Evolutionary conservation across 257 asterid genomes (phyloP).

Genomic region (Fraxinus quadrangulata): DNA sequence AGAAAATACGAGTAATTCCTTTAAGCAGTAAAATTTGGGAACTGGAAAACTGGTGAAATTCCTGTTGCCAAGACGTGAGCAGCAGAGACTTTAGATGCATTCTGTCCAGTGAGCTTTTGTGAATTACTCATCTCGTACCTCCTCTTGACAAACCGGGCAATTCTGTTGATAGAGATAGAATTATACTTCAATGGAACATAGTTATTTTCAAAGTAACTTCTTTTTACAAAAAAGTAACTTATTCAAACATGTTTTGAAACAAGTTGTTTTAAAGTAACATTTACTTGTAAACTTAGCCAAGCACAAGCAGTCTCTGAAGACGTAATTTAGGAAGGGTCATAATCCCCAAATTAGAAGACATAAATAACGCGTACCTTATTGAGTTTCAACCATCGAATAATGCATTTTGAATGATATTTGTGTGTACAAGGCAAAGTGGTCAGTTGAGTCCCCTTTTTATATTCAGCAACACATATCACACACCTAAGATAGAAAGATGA

Average conservation of each 20-base stretch:
- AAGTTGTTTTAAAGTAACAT: too few species aligned
- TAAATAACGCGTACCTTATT: conserved; percentile 51
- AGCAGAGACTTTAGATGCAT: background rate
- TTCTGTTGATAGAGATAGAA: conserved; percentile 44
- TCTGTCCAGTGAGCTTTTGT: conserved; percentile 3
- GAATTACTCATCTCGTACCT: conserved; percentile 62
- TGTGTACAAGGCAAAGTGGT: conserved; percentile 85
- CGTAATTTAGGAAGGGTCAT: background rate
- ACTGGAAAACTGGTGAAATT: background rate
- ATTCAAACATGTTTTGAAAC: background rate
- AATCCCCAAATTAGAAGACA: background rate
- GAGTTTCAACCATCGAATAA: conserved; percentile 68
- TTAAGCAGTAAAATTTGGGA: background rate
- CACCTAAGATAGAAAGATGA: conserved; percentile 53
- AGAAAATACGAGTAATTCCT: background rate
- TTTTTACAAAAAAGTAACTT: background rate
- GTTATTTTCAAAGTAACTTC: background rate
- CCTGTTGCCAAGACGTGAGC: background rate
- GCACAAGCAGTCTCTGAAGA: background rate
- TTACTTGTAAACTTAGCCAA: background rate
- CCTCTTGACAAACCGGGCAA: conserved; percentile 83
- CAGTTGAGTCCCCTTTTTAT: conserved; percentile 57
- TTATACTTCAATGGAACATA: conserved; percentile 5
- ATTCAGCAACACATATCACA: conserved; percentile 73
- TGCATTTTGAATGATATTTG: conserved; percentile 76